Evolutionary conservation across 129 eudicot genomes (phyloP).

Genomic region (Centella asiatica): DNA sequence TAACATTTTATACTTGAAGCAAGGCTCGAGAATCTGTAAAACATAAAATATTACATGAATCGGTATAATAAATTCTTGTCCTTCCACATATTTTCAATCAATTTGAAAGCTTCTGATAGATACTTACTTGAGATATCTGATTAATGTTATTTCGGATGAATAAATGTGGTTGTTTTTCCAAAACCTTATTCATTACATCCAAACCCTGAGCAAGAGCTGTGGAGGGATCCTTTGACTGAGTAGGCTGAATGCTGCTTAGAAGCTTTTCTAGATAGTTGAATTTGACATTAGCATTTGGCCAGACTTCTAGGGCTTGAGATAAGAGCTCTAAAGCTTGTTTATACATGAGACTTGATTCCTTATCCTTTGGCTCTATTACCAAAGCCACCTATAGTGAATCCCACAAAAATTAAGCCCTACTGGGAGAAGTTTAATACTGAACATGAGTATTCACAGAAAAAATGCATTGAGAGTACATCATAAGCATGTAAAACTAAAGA

Average conservation of each 20-base stretch:
- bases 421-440: not conserved
- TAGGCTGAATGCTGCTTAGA: slow-evolving; percentile 77
- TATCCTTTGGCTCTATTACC: slow-evolving; percentile 97
- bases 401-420: not conserved
- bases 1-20: slow-evolving; percentile 90
- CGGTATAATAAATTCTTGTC: not conserved
- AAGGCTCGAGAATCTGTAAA: slow-evolving; percentile 89
- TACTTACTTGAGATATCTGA: slow-evolving; percentile 85
- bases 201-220: slow-evolving; percentile 97
- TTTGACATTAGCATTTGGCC: slow-evolving; percentile 98
- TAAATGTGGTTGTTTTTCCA: slow-evolving; percentile 95
- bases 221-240: slow-evolving; percentile 96
- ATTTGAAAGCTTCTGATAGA: slow-evolving; percentile 9
- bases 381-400: slow-evolving; percentile 60
- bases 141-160: slow-evolving; percentile 87
- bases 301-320: slow-evolving; percentile 95
- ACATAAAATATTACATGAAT: slow-evolving; percentile 2
- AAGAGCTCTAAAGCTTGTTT: slow-evolving; percentile 91
- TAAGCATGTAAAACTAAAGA: not conserved
- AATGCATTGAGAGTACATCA: not conserved
- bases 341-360: slow-evolving; percentile 90
- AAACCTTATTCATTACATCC: slow-evolving; percentile 96
- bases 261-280: slow-evolving; percentile 97
- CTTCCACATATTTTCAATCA: not conserved
- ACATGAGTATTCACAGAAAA: too few species aligned